phyloP scores from a whole-genome alignment of 2,329 filamentous ascomycete genomes.

The Trichoderma atroviride region DNA sequence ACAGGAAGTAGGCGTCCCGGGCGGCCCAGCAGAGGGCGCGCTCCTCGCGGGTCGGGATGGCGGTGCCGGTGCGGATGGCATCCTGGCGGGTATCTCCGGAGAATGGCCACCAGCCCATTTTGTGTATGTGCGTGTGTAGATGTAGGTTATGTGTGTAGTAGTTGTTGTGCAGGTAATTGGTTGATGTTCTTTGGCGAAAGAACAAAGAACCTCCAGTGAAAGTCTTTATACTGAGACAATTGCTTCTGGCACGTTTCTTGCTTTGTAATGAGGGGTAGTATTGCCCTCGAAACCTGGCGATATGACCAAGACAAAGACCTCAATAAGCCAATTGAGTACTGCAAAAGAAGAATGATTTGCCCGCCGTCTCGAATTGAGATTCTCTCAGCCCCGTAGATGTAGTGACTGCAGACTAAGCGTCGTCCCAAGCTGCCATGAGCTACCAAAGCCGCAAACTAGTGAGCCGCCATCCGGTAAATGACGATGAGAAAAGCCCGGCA shows the following conservation, averaged over 20 bases:
- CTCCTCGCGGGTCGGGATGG: constrained; percentile 83
- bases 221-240: not conserved
- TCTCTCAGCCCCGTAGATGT: not conserved
- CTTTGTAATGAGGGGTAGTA: constrained; percentile 2
- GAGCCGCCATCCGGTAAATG: not conserved
- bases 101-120: constrained; percentile 55
- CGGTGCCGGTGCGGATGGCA: constrained; percentile 58
- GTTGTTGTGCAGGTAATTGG: not conserved
- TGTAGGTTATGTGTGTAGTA: not conserved
- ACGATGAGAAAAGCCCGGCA: constrained; percentile 15
- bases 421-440: not conserved
- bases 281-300: not conserved
- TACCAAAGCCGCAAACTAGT: not conserved
- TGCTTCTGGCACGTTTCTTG: not conserved
- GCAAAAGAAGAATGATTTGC: not conserved
- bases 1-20: constrained; percentile 84
- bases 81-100: constrained; percentile 50
- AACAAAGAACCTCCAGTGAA: not conserved
- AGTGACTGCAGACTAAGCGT: not conserved
- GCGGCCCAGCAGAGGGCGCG: constrained; percentile 86
- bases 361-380: not conserved
- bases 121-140: not conserved
- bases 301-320: not conserved
- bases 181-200: not conserved
- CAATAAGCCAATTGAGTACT: not conserved